Conservation (phyloP, 148 eudicot species). For the Chenopodium album region DNA sequence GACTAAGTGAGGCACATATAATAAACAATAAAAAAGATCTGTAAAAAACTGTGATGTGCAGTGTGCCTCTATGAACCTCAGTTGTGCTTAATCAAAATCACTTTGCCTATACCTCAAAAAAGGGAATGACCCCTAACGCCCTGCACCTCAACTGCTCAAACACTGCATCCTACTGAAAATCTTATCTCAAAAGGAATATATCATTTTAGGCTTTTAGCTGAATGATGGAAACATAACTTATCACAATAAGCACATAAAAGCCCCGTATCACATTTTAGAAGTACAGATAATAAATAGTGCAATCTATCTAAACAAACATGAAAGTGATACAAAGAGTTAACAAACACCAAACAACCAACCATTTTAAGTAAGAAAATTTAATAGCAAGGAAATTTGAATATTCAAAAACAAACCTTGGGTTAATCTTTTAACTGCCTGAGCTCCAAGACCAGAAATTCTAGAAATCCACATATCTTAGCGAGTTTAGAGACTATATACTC, state of each 20-base stretch:
- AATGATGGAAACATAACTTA: background rate
- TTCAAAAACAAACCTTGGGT: constrained; percentile 36
- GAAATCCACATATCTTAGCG: constrained; percentile 45
- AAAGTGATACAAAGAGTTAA: background rate
- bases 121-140: too few species aligned
- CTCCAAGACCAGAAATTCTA: constrained; percentile 43
- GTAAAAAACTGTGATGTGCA: too few species aligned
- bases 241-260: background rate
- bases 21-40: too few species aligned
- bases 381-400: background rate
- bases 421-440: constrained; percentile 34
- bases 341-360: background rate
- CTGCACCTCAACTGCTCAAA: too few species aligned
- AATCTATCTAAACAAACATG: background rate
- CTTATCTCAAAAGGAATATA: background rate
- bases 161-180: background rate
- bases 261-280: background rate
- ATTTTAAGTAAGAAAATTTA: background rate
- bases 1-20: too few species aligned
- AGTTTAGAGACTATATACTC: background rate
- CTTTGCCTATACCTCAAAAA: too few species aligned
- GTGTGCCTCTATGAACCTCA: too few species aligned
- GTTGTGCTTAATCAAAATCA: too few species aligned
- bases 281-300: background rate
- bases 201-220: too few species aligned